Evolutionary conservation across 2,329 filamentous ascomycete genomes (phyloP), one percentile per base, ranked within the genome.

Genomic region (Neonectria ditissima): DNA sequence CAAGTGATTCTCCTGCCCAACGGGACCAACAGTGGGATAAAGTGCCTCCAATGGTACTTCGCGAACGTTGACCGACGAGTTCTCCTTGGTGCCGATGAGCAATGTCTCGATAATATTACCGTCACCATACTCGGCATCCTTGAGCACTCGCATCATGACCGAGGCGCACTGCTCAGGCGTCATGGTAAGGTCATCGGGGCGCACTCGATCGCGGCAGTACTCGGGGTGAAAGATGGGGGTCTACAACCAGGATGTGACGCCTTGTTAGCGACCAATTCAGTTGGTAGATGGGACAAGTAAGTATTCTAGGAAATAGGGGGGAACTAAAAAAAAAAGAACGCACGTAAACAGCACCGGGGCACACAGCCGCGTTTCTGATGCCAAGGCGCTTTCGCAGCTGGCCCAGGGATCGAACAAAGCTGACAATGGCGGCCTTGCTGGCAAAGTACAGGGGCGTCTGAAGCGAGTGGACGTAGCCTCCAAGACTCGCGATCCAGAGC

Each of bases 211-310:
- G 3, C 60, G 47, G 11, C 64, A 67, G 39, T 67, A 59, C 1
- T 64, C 60, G 3, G 39, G 53, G 2, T 67, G 59, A 13, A 66
- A 64, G 10, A 67, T 61, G 1, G 64, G 65, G 1, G 60, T 65
- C 61, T 64, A 18, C 11, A 0, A 44, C 18, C 11, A 44, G 18
- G 18, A 44, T 11, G 18, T 5, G 1, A 24, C 11, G 22, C 20
- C 20, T 14, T 24, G 6, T 44, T 14, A 44, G 20, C 20, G 13
- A 24, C 18, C 22, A 22, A 24, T 44, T 22, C 11, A 44, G 18
- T 13, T 22, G 18, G 10, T 7, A 22, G 20, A 24, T 44, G 20
- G 4, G n/a, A 8, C 18, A 18, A 8, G n/a, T 6, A 43, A 43
- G 39, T 18, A 18, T 10, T 18, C 8, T 10, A 4, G 39, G 20